phyloP scores from a whole-genome alignment of 75 land plant genomes.

The Pinus taeda region DNA sequence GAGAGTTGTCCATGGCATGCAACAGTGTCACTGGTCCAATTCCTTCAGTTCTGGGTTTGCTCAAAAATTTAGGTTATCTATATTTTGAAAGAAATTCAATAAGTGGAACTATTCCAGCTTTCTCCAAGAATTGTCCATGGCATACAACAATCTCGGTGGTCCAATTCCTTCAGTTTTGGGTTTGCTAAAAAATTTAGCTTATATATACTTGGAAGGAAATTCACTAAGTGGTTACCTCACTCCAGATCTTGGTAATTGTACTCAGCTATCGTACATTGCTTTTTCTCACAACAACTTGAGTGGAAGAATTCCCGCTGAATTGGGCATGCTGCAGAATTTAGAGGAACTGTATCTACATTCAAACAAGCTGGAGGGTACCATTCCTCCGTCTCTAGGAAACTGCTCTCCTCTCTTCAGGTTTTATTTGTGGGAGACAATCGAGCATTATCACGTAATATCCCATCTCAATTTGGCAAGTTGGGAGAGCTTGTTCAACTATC shows the following conservation, averaged over 20 bases:
- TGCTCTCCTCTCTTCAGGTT: no score
- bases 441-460: no score
- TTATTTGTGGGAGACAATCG: no score
- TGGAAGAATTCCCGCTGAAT: neutral
- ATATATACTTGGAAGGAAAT: no score
- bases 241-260: neutral
- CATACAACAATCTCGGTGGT: neutral
- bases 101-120: neutral
- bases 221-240: neutral
- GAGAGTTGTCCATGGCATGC: neutral
- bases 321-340: slow-evolving; percentile 11
- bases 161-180: neutral
- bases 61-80: no score
- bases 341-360: slow-evolving; percentile 1
- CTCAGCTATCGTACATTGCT: neutral
- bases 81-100: no score
- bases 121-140: neutral
- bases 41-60: neutral
- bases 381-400: no score
- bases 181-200: neutral
- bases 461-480: no score
- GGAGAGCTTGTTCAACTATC: no score
- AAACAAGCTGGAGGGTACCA: neutral
- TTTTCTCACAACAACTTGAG: neutral
- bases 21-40: neutral